Evolutionary conservation across 1,284 basidiomycete genomes (phyloP).

Genomic region (Abortiporus biennis): DNA sequence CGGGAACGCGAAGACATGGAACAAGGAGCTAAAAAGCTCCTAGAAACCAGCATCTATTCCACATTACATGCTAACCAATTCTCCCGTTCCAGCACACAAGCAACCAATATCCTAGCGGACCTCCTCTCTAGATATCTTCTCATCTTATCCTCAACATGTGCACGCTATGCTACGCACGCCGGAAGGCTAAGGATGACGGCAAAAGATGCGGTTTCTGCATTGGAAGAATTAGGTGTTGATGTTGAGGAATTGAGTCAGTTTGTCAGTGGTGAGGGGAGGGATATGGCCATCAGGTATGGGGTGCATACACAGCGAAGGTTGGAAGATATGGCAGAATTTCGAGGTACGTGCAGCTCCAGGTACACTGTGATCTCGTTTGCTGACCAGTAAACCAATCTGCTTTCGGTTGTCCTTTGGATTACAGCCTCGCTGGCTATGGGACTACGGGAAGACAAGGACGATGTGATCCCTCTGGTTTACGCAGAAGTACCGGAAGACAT

Average conservation of each 20-base stretch:
- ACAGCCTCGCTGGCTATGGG: constrained; percentile 59
- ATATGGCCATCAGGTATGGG: constrained; percentile 61
- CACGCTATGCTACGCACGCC: constrained; percentile 66
- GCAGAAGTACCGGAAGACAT: constrained; percentile 30
- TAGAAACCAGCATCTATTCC: constrained; percentile 61
- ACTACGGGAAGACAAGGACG: constrained; percentile 44
- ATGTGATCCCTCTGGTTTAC: constrained; percentile 51
- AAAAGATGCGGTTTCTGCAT: constrained; percentile 54
- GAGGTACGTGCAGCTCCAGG: constrained; percentile 44
- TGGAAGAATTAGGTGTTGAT: constrained; percentile 66
- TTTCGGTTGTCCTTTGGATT: constrained; percentile 10
- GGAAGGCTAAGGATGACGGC: constrained; percentile 50
- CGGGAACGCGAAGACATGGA: no score
- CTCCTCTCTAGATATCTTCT: constrained; percentile 65
- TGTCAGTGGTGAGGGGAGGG: constrained; percentile 52
- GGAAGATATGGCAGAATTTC: constrained; percentile 67
- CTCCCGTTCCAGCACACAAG: constrained; percentile 64
- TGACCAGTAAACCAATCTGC: background rate
- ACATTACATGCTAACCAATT: constrained; percentile 73
- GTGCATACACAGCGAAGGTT: constrained; percentile 51
- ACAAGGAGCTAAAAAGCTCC: constrained; percentile 32
- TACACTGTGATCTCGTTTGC: constrained; percentile 12
- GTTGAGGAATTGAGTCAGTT: constrained; percentile 67
- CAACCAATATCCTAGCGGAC: constrained; percentile 61
- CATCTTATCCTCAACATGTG: constrained; percentile 56